Conservation (phyloP, 2,329 filamentous ascomycete genomes). For the Sporothrix luriei region DNA sequence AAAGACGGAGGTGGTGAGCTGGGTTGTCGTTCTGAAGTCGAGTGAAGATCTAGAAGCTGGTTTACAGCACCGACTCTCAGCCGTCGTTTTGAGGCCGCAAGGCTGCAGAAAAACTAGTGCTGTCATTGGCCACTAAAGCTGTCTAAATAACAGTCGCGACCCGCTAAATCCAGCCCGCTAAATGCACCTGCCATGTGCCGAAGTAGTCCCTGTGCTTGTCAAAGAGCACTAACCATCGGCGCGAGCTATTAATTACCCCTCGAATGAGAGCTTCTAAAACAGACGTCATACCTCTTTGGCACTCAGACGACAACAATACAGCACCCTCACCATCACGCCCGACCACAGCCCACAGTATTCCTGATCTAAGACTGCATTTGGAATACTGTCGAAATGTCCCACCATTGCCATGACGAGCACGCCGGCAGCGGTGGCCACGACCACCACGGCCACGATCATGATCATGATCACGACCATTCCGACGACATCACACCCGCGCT, state of each 20-base stretch:
- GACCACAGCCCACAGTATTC: not conserved
- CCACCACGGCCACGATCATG: constrained; percentile 45
- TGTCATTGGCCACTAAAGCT: not conserved
- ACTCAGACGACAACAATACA: not conserved
- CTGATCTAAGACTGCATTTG: not conserved
- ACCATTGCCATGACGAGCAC: constrained; percentile 44
- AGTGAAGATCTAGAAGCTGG: not conserved
- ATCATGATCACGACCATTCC: constrained; percentile 76
- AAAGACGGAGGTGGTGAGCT: not conserved
- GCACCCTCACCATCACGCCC: not conserved
- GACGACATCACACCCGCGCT: constrained; percentile 91
- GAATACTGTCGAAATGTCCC: constrained; percentile 31
- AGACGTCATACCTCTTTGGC: constrained; percentile 22
- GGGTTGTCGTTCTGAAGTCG: not conserved
- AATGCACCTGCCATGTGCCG: not conserved
- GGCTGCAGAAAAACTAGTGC: no score
- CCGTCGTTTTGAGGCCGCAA: not conserved
- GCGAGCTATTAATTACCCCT: constrained; percentile 11
- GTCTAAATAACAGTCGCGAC: constrained; percentile 1
- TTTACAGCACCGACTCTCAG: not conserved
- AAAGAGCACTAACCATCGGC: constrained; percentile 4
- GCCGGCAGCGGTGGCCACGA: constrained; percentile 31
- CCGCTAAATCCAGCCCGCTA: constrained; percentile 3
- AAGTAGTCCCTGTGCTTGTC: constrained; percentile 3
- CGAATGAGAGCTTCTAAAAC: not conserved